Percentiles rank a stretch among this genome's conserved stretches.
These are phyloP conservation scores for Claviceps sorghi DNA, from an alignment of 2,329 filamentous ascomycete genomes.

Conservation along the genomic window DNA sequence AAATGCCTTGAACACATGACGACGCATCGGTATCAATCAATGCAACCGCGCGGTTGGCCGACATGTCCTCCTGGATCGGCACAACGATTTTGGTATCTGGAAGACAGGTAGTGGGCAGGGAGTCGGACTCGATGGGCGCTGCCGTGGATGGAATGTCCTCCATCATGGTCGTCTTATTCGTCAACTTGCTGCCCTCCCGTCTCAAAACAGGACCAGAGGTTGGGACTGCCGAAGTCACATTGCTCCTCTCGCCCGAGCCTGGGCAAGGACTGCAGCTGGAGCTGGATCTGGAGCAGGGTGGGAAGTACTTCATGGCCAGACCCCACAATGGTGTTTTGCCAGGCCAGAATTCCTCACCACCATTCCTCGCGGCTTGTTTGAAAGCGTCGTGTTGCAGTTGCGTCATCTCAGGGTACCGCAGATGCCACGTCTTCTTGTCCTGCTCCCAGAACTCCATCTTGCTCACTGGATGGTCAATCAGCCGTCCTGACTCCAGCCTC, in stretches of 20 bases:
- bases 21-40: conserved; percentile 49
- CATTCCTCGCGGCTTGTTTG: conserved; percentile 31
- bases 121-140: conserved; percentile 12
- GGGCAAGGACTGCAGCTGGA: conserved; percentile 1
- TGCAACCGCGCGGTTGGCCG: conserved; percentile 38
- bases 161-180: conserved; percentile 7
- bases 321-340: conserved; percentile 38
- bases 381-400: conserved; percentile 43
- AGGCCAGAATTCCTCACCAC: conserved; percentile 39
- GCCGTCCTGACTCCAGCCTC: conserved; percentile 36
- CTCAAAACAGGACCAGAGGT: conserved; percentile 10
- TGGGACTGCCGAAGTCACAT: neutral
- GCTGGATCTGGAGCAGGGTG: conserved; percentile 31
- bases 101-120: conserved; percentile 22
- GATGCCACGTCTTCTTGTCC: conserved; percentile 42
- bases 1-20: conserved; percentile 49
- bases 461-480: conserved; percentile 41
- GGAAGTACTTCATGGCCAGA: conserved; percentile 44
- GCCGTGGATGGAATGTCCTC: conserved; percentile 19
- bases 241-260: neutral
- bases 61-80: conserved; percentile 17
- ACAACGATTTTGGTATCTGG: conserved; percentile 22
- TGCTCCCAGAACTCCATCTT: conserved; percentile 45
- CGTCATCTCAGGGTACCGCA: conserved; percentile 50
- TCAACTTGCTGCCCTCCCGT: conserved; percentile 10